Base-by-base conservation (phyloP, 208 protist genomes). In the Polymyxa betae region DNA sequence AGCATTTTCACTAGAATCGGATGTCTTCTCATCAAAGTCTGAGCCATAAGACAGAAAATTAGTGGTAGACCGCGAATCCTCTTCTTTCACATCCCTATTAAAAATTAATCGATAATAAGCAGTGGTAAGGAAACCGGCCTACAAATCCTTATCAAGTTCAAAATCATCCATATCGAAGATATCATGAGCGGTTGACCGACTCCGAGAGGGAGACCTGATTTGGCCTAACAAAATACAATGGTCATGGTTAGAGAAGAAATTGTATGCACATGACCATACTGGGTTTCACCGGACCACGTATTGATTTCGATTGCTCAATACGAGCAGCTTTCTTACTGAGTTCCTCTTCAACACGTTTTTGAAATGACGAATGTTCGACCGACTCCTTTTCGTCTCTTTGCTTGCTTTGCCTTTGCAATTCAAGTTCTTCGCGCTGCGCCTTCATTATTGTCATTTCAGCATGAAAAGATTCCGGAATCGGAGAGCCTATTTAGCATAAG, bases 81-180 rank as follows among this genome's bases (percentile, higher is more conserved):
- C 49, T 5, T 60, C 49, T 24, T 60, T 60, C 49, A 24, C 49
- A 60, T 60, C 49, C 49, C 49, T 60, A 24, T 24, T 5, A 24
- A 60, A 24, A 60, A 5, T 5, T 24, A 60, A 60, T 29, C 49
- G 49, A 24, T 60, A 24, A 60, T 60, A 29, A 60, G 12, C 5
- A 60, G 49, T 24, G 12, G 24, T 60, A 5, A 24, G 49, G 12
- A 60, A 60, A 60, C 5, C 5, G 24, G 24, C 49, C 24, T 60
- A 60, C 49, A 24, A 60, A 60, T 29, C 5, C 5, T 5, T 20
- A 35, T 82, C 72, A 82, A 82, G n/a, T 40, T 82, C 72, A 35
- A 82, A 35, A 43, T 82, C 72, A 40, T 82, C 72, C 72, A 82
- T 82, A 45, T 5, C 72, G 35, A 82, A 82, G n/a, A 82, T 82